Base-by-base conservation (phyloP, 352 stramenopile genomes). In the Globisporangium apiculatum region DNA sequence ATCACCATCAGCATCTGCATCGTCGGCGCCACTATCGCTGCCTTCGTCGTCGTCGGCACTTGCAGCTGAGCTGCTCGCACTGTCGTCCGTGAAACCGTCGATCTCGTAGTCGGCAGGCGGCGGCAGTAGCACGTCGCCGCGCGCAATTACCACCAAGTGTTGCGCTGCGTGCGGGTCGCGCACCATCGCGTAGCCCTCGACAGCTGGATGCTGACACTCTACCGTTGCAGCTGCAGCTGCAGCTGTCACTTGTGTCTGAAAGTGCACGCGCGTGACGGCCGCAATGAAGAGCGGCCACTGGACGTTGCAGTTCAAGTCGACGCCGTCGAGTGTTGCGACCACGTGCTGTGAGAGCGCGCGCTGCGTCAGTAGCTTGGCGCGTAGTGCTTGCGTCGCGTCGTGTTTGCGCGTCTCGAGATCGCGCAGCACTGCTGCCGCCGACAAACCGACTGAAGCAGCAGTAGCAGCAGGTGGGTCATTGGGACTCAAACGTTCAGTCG, bases 31-130 rank as follows among this genome's bases (percentile, higher is more conserved):
- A 31, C 67, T 57, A 11, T 48, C 58, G 0, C 65, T 65, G 8
- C 65, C 71, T 12, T 70, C 65, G 2, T 65, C 60, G 7, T 45
- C 51, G 11, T 47, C 73, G 0, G 61, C 75, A 51, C 78, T 89
- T 3, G 72, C 78, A 8, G 73, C 83, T 5, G 83, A 93, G 24
- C 66, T 77, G 51, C 71, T 88, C 3, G 79, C 81, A 46, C 81
- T 89, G 49, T 93, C 79, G 45, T 93, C 83, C 1, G 83, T 93
- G 62, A 90, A 77, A 7, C 79, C 83, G 54, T 91, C 80, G 40
- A 88, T 83, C 57, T 89, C 81, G 51, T 91, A 68, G 50, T 78
- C 74, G 11, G 65, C 72, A 10, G 67, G 68, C 37, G 79, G 75
- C 3, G 75, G 73, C 8, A 88, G 50, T 45, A 86, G 47, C 45